Percentiles rank a stretch among this genome's conserved stretches.
These are phyloP conservation scores for Scedosporium boydii DNA, from an alignment of 2,329 filamentous ascomycete genomes.

Conservation along the genomic window DNA sequence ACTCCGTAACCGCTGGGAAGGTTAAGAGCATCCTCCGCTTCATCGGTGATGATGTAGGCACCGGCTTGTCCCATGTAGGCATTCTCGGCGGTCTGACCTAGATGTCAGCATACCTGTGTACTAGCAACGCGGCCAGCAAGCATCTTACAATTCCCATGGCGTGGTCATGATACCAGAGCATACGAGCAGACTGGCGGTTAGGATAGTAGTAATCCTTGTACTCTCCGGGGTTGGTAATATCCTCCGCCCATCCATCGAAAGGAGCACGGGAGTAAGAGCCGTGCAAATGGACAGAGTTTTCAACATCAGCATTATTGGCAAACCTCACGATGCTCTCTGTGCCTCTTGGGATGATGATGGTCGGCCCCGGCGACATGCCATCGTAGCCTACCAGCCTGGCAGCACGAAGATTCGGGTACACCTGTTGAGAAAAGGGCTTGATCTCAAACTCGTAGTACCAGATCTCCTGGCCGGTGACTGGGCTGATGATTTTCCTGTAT, in stretches of 20 bases:
- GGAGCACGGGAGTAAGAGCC: slow-evolving; percentile 37
- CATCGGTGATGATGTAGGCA: slow-evolving; percentile 43
- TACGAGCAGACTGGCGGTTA: slow-evolving; percentile 39
- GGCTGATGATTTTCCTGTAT: slow-evolving; percentile 22
- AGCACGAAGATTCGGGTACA: slow-evolving; percentile 24
- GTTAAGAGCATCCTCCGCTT: slow-evolving; percentile 34
- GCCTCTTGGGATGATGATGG: slow-evolving; percentile 36
- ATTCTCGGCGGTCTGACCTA: neutral
- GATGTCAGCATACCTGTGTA: neutral
- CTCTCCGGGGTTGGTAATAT: slow-evolving; percentile 38
- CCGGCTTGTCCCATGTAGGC: slow-evolving; percentile 37
- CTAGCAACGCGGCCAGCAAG: neutral
- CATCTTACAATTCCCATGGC: slow-evolving; percentile 22
- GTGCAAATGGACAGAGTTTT: slow-evolving; percentile 43
- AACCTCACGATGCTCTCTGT: slow-evolving; percentile 44
- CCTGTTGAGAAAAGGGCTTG: slow-evolving; percentile 20
- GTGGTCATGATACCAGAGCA: slow-evolving; percentile 49
- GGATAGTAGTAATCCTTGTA: slow-evolving; percentile 57
- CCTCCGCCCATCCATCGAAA: slow-evolving; percentile 41
- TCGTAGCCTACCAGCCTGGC: slow-evolving; percentile 37
- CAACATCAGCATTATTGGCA: slow-evolving; percentile 35
- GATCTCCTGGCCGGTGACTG: slow-evolving; percentile 22
- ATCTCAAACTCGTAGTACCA: slow-evolving; percentile 27
- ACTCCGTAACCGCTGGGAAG: slow-evolving; percentile 38
- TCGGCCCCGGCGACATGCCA: slow-evolving; percentile 44